Evolutionary conservation across 441 rosid species (phyloP), one percentile per base, ranked within the genome.

Genomic region (Erysimum cheiri): DNA sequence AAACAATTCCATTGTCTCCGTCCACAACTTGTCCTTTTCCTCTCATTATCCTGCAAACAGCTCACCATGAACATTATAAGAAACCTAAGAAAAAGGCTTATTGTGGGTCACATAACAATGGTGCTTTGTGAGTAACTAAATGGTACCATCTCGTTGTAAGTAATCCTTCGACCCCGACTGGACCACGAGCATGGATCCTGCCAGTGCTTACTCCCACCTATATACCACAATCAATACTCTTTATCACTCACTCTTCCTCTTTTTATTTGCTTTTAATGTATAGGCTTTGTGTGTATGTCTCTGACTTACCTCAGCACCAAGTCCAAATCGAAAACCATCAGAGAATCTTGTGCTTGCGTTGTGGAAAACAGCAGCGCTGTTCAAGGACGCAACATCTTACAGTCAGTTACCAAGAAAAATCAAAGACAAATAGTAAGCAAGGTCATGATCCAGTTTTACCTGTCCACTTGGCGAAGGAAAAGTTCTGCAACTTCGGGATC

Each of bases 111-210:
- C 4, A 32, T 44, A 36, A 39, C 35, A 17, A 15, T 17, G 4
- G 39, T 24, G 14, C 43, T 33, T 52, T 13, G 31, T 13, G 31
- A 6, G 40, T 28, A 69, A n/a, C 36, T 17, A 28, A 14, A 33
- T 3, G 60, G 55, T 85, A 95, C 99, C 99, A 96, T 92, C 91
- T 80, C 49, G 97, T 96, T 13, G 99, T 96, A 58, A 96, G 72
- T 80, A 96, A 52, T 71, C 99, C 99, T 81, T 91, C 99, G 8
- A 96, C 98, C 49, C 98, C 99, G 1, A 96, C 99, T 39, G 99
- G 98, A 60, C 99, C 99, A 12, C 99, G 96, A 13, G 99, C 99
- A 78, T 96, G 99, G 68, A 96, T 96, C 78, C 97, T 86, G 66
- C 99, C 85, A 8, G 98, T 92, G 77, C 99, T 92, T 77, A 91